Percentiles rank a stretch among this genome's conserved stretches.
Evolutionary conservation across 805 yeast genomes (phyloP).

Genomic region (Kazachstania martiniae): DNA sequence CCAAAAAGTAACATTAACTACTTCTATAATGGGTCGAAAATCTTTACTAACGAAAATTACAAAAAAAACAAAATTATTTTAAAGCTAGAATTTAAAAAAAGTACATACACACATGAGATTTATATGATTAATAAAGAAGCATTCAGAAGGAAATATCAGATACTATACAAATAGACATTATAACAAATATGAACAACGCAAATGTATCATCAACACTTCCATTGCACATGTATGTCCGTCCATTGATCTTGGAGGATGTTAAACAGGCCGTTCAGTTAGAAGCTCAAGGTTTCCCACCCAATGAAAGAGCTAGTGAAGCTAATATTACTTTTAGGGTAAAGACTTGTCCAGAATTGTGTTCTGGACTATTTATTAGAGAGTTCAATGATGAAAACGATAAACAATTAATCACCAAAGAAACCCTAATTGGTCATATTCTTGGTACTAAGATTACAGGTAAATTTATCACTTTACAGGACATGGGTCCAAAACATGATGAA

Average conservation of each 20-base stretch:
- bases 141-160: too few species aligned
- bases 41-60: too few species aligned
- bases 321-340: conserved; percentile 58
- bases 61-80: background rate
- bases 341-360: conserved; percentile 81
- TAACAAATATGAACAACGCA: too few species aligned
- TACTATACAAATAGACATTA: too few species aligned
- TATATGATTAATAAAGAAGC: too few species aligned
- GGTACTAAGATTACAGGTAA: conserved; percentile 52
- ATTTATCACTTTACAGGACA: conserved; percentile 22
- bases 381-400: conserved; percentile 30
- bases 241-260: conserved; percentile 65
- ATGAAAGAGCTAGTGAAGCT: conserved; percentile 59
- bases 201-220: conserved; percentile 38
- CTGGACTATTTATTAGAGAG: conserved; percentile 75
- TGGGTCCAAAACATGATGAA: conserved; percentile 47
- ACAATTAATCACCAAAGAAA: conserved; percentile 40
- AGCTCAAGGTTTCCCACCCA: conserved; percentile 52
- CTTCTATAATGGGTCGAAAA: too few species aligned
- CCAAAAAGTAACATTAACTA: too few species aligned
- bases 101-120: background rate
- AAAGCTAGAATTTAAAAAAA: background rate
- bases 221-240: conserved; percentile 57
- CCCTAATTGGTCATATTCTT: conserved; percentile 67
- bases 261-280: conserved; percentile 56